Evolutionary conservation across 139 green algal species (phyloP).

Genomic region (Tetradesmus obliquus): DNA sequence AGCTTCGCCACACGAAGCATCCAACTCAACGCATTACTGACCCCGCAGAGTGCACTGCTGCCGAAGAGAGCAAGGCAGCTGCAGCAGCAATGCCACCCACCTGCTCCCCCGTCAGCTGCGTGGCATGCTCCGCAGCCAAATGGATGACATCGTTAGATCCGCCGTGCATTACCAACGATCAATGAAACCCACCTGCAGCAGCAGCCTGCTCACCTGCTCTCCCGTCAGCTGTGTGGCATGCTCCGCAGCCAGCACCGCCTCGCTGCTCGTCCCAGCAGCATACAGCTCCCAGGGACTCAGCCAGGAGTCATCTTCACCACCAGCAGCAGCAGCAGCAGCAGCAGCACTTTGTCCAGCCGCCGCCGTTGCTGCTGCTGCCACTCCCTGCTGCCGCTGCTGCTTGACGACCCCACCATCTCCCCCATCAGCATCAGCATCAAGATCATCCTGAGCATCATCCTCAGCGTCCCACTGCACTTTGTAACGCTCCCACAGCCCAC

Average conservation of each 20-base stretch:
- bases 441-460: not conserved
- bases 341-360: not conserved
- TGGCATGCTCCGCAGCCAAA: not conserved
- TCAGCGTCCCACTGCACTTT: not conserved
- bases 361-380: not conserved
- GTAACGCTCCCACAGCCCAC: constrained; percentile 67
- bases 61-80: no score
- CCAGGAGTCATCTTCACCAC: not conserved
- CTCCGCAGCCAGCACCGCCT: not conserved
- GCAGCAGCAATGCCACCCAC: no score
- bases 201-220: not conserved
- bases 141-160: no score
- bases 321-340: not conserved
- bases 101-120: not conserved
- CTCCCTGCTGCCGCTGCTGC: not conserved
- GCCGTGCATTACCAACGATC: no score
- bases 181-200: no score
- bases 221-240: not conserved
- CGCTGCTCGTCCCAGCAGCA: not conserved
- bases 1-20: no score
- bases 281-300: not conserved
- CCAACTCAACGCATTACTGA: no score
- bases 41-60: no score
- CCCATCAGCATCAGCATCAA: not conserved
- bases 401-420: no score